phyloP scores from a whole-genome alignment of 2,329 filamentous ascomycete genomes.

The Falciphora oryzae region DNA sequence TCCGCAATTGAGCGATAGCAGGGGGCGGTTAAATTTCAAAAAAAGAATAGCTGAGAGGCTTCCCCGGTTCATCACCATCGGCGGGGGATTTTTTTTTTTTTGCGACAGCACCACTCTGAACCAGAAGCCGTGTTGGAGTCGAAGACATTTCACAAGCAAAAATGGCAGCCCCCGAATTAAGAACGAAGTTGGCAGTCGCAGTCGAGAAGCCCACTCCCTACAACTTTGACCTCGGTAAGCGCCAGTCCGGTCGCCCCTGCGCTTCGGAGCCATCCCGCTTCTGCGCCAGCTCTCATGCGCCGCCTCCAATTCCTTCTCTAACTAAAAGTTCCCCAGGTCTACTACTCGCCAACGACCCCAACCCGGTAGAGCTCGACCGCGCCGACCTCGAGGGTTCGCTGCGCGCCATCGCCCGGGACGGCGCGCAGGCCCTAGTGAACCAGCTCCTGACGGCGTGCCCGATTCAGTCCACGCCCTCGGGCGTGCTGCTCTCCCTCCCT shows the following conservation, averaged over 20 bases:
- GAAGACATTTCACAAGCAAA: constrained; percentile 1
- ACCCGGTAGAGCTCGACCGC: constrained; percentile 61
- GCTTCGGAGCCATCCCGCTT: not conserved
- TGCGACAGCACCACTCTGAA: constrained; percentile 1
- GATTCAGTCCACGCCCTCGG: constrained; percentile 60
- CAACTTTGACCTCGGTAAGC: constrained; percentile 70
- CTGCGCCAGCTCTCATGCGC: not conserved
- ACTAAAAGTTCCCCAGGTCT: constrained; percentile 40
- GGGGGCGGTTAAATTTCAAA: not conserved
- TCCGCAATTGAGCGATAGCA: not conserved
- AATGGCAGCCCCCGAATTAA: constrained; percentile 13
- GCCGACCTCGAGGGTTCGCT: constrained; percentile 60
- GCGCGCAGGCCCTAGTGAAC: constrained; percentile 87
- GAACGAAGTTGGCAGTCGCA: constrained; percentile 51
- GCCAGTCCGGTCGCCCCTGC: too few relatives aligned
- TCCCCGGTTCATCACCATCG: not conserved
- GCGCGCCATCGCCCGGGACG: constrained; percentile 72
- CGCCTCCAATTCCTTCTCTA: not conserved
- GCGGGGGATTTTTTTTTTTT: not conserved
- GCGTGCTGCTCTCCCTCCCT: constrained; percentile 78
- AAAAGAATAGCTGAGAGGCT: not conserved
- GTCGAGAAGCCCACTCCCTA: constrained; percentile 83
- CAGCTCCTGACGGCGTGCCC: constrained; percentile 87
- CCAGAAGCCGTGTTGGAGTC: not conserved
- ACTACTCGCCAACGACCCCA: constrained; percentile 80